phyloP scores from a whole-genome alignment of 2,329 filamentous ascomycete genomes.

The Xylariales sp. region DNA sequence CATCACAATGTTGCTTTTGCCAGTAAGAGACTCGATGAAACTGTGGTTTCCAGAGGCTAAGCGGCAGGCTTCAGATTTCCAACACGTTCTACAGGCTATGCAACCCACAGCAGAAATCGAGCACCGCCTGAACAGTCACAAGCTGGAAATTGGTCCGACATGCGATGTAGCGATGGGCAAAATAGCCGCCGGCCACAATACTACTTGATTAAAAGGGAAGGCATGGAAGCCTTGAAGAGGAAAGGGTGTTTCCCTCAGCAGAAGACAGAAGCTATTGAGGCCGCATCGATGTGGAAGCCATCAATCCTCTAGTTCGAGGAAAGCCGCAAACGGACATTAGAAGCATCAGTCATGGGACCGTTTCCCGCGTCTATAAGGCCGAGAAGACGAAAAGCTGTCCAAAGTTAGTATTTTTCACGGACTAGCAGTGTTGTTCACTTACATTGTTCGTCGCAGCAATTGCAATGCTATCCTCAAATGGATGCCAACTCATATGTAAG shows the following conservation, averaged over 20 bases:
- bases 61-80: too few relatives aligned
- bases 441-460: conserved; percentile 99
- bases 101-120: too few relatives aligned
- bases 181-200: neutral
- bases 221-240: neutral
- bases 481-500: conserved; percentile 99
- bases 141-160: too few relatives aligned
- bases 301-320: too few relatives aligned
- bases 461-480: conserved; percentile 98
- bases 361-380: conserved; percentile 51
- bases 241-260: neutral
- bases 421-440: conserved; percentile 35
- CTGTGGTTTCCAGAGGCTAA: too few relatives aligned
- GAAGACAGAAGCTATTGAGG: too few relatives aligned
- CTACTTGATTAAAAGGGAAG: neutral
- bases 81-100: too few relatives aligned
- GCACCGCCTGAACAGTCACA: too few relatives aligned
- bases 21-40: too few relatives aligned
- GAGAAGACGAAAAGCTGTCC: conserved; percentile 72
- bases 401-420: conserved; percentile 16
- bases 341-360: neutral
- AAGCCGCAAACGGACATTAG: neutral
- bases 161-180: too few relatives aligned
- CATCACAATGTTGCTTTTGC: too few relatives aligned
- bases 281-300: neutral